Base-by-base conservation (phyloP, 371 early-diverging fungal genomes). In the Rhizopus microsporus region DNA sequence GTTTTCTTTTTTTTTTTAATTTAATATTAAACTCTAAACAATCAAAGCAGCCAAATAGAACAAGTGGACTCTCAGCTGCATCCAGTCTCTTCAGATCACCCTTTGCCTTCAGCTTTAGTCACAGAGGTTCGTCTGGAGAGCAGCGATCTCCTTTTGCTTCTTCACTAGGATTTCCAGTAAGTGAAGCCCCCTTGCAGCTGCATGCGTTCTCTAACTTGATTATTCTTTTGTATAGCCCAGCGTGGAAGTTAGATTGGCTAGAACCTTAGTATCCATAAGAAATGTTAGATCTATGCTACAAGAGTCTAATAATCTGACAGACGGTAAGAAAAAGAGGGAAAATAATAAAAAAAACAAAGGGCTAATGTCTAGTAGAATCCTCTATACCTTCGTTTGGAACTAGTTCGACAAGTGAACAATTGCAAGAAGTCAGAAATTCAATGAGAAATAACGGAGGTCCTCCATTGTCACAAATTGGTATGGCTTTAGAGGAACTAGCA, bases 201-300 rank as follows among this genome's bases (percentile, higher is more conserved):
- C 0, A 42, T 32, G 33, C 49, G 12, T 35, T 46, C 15, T 38
- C 10, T 33, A 5, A 12, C 13, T 59, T 37, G 15, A 2, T 39
- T 30, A 23, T 13, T 17, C 31, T 4, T 43, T 57, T 40, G 6
- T 17, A 6, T 59, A 78, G 75, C 66, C 75, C 7, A 73, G 71
- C 8, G 70, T 78, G 7, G 78, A 78, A 67, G 69, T 75, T 1
- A 69, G 78, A 35, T 59, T 78, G 17, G 69, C 71, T 23, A 67
- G 78, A 53, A 73, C 78, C 8, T 62, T 78, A 54, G 67, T 62
- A 8, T 75, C 71, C 1, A 78, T 78, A 52, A 59, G 75, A 46
- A 78, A 78, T 49, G 75, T 78, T 6, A 62, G 78, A 54, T 58
- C 50, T 5, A 69, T 78, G 54, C 56, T 78, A 17, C 69, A 75